A percentile compares a stretch with the other conserved stretches of the same genome.
phyloP scores from a whole-genome alignment of 169 alveolate species.

The Eimeria necatrix region DNA sequence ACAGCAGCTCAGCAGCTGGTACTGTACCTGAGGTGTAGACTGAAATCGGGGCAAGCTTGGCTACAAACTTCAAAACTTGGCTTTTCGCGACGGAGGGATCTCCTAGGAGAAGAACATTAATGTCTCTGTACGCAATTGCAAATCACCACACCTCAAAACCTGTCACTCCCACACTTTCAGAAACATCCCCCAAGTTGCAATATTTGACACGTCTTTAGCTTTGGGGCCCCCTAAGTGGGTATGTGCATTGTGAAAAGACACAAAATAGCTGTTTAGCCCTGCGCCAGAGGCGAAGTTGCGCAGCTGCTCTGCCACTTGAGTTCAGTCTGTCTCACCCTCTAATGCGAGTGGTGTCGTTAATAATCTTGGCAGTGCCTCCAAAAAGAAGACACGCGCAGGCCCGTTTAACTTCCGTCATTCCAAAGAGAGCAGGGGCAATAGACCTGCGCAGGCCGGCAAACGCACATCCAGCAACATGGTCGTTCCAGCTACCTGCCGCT shows the following conservation, averaged over 20 bases:
- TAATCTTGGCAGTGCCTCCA: constrained; percentile 98
- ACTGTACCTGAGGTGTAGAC: constrained; percentile 96
- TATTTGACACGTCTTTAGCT: not conserved
- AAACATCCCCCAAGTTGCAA: not conserved
- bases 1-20: not conserved
- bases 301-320: not conserved
- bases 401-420: constrained; percentile 97
- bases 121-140: constrained; percentile 74
- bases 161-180: not conserved
- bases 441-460: constrained; percentile 83
- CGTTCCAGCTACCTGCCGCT: too few relatives aligned
- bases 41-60: constrained; percentile 98
- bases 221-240: too few relatives aligned
- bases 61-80: constrained; percentile 91
- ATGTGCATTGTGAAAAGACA: too few relatives aligned
- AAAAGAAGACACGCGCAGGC: constrained; percentile 99
- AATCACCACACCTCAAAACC: not conserved
- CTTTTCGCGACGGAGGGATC: constrained; percentile 99
- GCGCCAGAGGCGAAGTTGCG: not conserved
- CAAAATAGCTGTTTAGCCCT: too few relatives aligned
- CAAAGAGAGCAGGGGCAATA: constrained; percentile 98
- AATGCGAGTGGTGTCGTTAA: constrained; percentile 97
- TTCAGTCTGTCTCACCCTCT: constrained; percentile 94
- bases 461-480: not conserved
- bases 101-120: constrained; percentile 95